A percentile compares a stretch with the other conserved stretches of the same genome.
Conservation (phyloP, 1,284 basidiomycete genomes). For the Earliella scabrosa region DNA sequence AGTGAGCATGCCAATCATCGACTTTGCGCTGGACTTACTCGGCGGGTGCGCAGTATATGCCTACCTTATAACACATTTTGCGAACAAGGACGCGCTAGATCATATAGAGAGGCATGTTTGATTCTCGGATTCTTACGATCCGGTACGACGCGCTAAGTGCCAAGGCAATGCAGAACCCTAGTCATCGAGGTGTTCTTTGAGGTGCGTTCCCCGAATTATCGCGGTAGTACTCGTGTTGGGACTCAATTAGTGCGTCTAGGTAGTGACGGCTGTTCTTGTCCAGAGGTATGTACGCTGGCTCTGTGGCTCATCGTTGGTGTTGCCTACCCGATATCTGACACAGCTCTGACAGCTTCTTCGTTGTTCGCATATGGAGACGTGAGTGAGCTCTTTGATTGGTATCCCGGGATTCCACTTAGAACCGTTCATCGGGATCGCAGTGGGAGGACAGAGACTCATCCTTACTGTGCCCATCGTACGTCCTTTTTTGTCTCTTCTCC, state of each 20-base stretch:
- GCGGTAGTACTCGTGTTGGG: background rate
- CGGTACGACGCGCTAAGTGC: background rate
- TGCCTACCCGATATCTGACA: background rate
- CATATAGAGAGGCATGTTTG: conserved; percentile 19
- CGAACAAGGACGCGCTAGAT: too few relatives aligned
- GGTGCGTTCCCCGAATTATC: conserved; percentile 32
- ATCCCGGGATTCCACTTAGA: background rate
- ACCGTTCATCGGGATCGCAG: conserved; percentile 19
- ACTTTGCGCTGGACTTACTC: too few relatives aligned
- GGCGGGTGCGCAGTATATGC: too few relatives aligned
- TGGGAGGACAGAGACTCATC: conserved; percentile 49
- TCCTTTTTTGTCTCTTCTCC: background rate
- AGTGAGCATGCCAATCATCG: too few relatives aligned
- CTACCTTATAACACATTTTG: too few relatives aligned
- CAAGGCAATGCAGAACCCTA: conserved; percentile 43
- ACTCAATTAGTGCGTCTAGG: conserved; percentile 35
- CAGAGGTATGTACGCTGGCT: conserved; percentile 44
- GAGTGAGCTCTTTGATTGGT: too few relatives aligned
- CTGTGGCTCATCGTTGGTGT: conserved; percentile 1
- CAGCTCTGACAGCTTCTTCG: conserved; percentile 45
- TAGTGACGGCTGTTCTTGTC: conserved; percentile 54
- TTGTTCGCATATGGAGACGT: conserved; percentile 51
- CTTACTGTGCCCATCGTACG: conserved; percentile 46
- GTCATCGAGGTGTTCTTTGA: conserved; percentile 59
- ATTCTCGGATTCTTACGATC: background rate